These are phyloP conservation scores for Penicillium brasilianum DNA, from an alignment of 2,329 filamentous ascomycete species.

Conservation along the genomic window DNA sequence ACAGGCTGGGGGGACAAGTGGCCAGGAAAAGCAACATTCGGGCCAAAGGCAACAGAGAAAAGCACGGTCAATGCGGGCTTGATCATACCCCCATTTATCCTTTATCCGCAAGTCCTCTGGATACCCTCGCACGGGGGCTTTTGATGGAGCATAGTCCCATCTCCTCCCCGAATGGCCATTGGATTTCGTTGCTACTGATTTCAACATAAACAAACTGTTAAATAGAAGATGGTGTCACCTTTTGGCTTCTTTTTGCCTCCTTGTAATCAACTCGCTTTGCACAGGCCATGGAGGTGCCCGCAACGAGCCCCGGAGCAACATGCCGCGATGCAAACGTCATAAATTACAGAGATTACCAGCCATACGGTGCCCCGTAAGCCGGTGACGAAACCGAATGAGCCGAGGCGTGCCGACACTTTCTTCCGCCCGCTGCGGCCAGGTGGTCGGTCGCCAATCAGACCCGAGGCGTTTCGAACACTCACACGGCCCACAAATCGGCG, in stretches of 20 bases:
- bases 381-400: conserved; percentile 40
- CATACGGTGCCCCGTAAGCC: conserved; percentile 22
- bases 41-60: conserved; percentile 21
- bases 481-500: conserved; percentile 32
- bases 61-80: conserved; percentile 9
- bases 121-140: neutral
- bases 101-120: conserved; percentile 1
- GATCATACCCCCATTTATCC: conserved; percentile 19
- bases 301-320: conserved; percentile 9
- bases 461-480: conserved; percentile 33
- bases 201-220: neutral
- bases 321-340: conserved; percentile 31
- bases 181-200: neutral
- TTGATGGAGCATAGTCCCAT: neutral
- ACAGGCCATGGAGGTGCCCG: neutral
- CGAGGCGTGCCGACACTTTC: conserved; percentile 42
- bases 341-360: conserved; percentile 20
- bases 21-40: conserved; percentile 15
- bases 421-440: conserved; percentile 29
- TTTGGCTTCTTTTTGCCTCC: neutral
- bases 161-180: neutral
- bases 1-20: conserved; percentile 7
- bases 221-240: too few relatives aligned
- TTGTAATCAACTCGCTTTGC: neutral
- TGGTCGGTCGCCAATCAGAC: conserved; percentile 35